Evolutionary conservation across 1,284 basidiomycete genomes (phyloP).

Genomic region (Cutaneotrichosporon cavernicola): DNA sequence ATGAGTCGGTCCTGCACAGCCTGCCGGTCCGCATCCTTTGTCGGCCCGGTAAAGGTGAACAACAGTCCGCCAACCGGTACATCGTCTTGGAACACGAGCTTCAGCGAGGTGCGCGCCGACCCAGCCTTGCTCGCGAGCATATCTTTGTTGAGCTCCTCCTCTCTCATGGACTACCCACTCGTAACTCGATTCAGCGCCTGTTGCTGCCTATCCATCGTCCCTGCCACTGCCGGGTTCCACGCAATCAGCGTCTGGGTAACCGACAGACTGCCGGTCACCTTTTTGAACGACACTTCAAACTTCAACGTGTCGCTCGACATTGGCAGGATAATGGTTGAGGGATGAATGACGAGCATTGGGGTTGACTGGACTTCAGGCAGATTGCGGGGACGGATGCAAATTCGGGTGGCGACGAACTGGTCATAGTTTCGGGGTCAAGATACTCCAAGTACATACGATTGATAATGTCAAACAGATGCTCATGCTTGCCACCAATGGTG

Average conservation of each 20-base stretch:
- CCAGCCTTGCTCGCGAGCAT: conserved; percentile 51
- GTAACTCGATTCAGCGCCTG: conserved; percentile 48
- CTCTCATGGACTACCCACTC: conserved; percentile 31
- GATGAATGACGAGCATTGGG: background rate
- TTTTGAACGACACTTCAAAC: conserved; percentile 48
- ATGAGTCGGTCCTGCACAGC: conserved; percentile 48
- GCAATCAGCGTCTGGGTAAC: conserved; percentile 45
- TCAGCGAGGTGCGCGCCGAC: conserved; percentile 41
- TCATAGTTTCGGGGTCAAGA: background rate
- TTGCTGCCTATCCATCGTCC: conserved; percentile 45
- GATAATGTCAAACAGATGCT: background rate
- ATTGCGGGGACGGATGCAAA: background rate
- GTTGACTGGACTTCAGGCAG: background rate
- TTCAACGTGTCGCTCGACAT: conserved; percentile 22
- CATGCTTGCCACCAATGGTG: background rate
- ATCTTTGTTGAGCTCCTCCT: background rate
- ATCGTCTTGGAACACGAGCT: conserved; percentile 49
- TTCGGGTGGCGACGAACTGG: background rate
- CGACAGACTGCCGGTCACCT: conserved; percentile 45
- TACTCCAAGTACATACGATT: background rate
- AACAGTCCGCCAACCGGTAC: conserved; percentile 46
- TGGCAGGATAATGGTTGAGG: background rate
- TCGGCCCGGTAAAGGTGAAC: conserved; percentile 46
- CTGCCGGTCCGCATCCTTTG: conserved; percentile 38
- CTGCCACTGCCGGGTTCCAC: conserved; percentile 43